These are phyloP conservation scores for Fusarium torulosum DNA, from an alignment of 2,329 filamentous ascomycete species.

Conservation along the genomic window DNA sequence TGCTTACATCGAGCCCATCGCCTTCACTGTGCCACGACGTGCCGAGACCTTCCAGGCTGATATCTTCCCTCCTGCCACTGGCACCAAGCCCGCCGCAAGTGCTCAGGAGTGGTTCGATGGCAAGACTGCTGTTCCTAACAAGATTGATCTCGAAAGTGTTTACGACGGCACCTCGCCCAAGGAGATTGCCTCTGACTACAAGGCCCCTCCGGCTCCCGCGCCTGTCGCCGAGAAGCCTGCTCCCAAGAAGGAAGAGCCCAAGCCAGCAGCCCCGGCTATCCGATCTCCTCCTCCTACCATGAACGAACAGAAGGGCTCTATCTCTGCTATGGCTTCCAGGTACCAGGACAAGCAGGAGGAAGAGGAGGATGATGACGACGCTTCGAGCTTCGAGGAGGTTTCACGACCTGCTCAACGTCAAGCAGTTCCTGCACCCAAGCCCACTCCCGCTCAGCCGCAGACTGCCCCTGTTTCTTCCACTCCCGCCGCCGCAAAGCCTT, in stretches of 20 bases:
- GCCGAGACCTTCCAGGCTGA: conserved; percentile 97
- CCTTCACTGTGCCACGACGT: conserved; percentile 94
- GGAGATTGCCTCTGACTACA: conserved; percentile 79
- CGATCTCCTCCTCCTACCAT: conserved; percentile 73
- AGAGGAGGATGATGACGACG: conserved; percentile 73
- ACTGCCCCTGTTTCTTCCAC: conserved; percentile 30
- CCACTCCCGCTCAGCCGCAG: conserved; percentile 51
- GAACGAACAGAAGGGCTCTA: conserved; percentile 88
- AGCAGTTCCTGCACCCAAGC: conserved; percentile 57
- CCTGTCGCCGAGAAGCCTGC: conserved; percentile 57
- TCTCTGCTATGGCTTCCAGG: conserved; percentile 85
- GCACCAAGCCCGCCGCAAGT: conserved; percentile 83
- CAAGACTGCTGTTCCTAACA: conserved; percentile 85
- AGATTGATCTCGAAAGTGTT: conserved; percentile 92
- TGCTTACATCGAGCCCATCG: conserved; percentile 92
- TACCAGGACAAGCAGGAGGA: conserved; percentile 80
- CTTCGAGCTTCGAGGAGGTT: conserved; percentile 89
- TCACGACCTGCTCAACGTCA: conserved; percentile 78
- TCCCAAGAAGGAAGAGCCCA: conserved; percentile 57
- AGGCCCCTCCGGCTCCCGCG: conserved; percentile 64
- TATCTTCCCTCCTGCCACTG: conserved; percentile 90
- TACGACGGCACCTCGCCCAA: conserved; percentile 87
- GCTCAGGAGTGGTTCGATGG: conserved; percentile 87
- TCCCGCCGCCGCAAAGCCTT: conserved; percentile 49
- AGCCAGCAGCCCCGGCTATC: conserved; percentile 61